These are phyloP conservation scores for Fragaria nilgerrensis DNA, from an alignment of 306 rosid genomes.

Conservation along the genomic window DNA sequence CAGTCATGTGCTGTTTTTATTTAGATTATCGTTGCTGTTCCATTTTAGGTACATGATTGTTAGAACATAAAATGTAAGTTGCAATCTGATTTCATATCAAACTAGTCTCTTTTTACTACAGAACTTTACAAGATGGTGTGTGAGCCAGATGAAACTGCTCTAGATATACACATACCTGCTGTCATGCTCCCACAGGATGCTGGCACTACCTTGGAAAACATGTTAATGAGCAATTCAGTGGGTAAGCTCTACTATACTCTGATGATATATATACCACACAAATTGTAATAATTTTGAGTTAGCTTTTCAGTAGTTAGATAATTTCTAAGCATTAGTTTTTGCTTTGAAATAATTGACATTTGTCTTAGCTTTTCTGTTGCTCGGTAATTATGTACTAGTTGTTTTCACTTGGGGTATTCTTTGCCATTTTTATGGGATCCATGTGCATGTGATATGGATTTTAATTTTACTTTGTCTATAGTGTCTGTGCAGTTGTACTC, in stretches of 20 bases:
- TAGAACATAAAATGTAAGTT: neutral
- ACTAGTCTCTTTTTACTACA: constrained; percentile 38
- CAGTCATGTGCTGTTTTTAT: neutral
- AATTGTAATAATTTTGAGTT: neutral
- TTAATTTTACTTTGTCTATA: constrained; percentile 35
- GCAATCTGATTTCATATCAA: constrained; percentile 13
- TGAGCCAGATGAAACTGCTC: constrained; percentile 71
- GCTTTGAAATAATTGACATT: neutral
- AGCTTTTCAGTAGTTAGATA: neutral
- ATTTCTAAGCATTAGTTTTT: neutral
- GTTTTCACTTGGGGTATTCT: neutral
- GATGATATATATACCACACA: constrained; percentile 13
- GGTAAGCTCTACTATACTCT: constrained; percentile 36
- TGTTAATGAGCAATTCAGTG: constrained; percentile 55
- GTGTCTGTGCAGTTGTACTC: constrained; percentile 95
- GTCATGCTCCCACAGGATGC: constrained; percentile 94
- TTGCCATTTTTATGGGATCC: neutral
- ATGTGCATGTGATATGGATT: neutral
- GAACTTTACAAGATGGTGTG: constrained; percentile 99
- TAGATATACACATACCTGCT: constrained; percentile 79
- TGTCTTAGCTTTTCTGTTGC: constrained; percentile 11
- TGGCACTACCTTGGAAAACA: constrained; percentile 69
- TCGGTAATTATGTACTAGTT: neutral
- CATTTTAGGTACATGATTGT: neutral
- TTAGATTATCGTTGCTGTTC: neutral